Evolutionary conservation across 345 rosid species (phyloP), one percentile per base, ranked within the genome.

Genomic region (Melaleuca quinquenervia): DNA sequence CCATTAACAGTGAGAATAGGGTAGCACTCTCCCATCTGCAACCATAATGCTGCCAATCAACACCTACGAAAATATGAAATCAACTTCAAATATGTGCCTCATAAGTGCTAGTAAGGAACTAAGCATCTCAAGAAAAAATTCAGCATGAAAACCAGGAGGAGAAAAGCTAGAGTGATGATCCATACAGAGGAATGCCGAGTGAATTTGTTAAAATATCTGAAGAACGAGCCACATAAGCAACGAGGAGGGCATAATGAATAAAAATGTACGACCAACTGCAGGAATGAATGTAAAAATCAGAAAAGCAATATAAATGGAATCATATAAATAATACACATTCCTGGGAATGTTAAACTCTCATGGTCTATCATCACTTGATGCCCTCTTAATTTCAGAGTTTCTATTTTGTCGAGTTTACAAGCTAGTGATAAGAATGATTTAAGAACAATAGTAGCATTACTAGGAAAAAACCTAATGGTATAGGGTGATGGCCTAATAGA

Each of bases 1-100:
- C 99, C 2, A 95, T 89, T 62, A 91, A 91, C 89, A 92, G 86
- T 51, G 98, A 90, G 90, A 96, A 95, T 52, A 95, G 86, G 80
- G 95, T 86, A 80, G 94, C 99, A 60, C 98, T 93, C 85, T 91
- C 96, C 99, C 99, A 96, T 95, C 98, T 96, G 94, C 92, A 95
- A 91, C 87, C 86, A 90, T n/a, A 88, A 87, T 62, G 78, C 89
- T 64, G 85, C 64, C 84, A 64, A 56, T 94, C 87, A 93, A 62
- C 85, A 89, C 86, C 86, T 86, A 89, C 60, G 49, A 48, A 54
- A 88, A 52, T 83, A 83, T 27, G 80, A 56, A 45, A 83, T 51
- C 82, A 82, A 83, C 87, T 85, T 83, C 62, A 86, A 53, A 84
- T 50, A 85, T 32, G 84, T 78, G 84, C 83, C 60, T 76, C 55